Percentiles rank a stretch among this genome's conserved stretches.
phyloP scores from a whole-genome alignment of 345 rosid species.

The Gossypium stocksii region DNA sequence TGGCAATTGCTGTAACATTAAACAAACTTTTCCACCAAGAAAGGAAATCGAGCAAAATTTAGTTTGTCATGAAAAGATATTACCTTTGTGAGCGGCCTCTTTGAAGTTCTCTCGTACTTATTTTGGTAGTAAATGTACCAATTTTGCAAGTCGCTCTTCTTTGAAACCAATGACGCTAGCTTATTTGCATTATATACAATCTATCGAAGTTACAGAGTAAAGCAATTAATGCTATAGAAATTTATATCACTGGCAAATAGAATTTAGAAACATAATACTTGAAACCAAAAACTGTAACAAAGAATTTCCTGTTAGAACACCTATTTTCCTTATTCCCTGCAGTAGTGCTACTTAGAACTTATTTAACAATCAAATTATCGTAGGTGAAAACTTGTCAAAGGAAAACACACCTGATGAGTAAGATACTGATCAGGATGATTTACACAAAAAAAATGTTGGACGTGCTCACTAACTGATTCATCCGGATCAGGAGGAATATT shows the following conservation, averaged over 20 bases:
- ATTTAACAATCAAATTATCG: neutral
- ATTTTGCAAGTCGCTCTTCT: constrained; percentile 60
- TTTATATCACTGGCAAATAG: neutral
- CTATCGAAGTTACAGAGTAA: constrained; percentile 28
- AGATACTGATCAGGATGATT: constrained; percentile 93
- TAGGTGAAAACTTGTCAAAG: neutral
- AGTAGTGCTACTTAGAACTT: neutral
- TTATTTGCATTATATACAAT: constrained; percentile 83
- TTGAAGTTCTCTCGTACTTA: constrained; percentile 56
- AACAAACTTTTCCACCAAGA: constrained; percentile 1
- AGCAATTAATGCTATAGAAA: constrained; percentile 2
- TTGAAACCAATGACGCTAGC: constrained; percentile 64
- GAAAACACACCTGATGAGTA: constrained; percentile 58
- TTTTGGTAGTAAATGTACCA: constrained; percentile 73
- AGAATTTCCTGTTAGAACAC: neutral
- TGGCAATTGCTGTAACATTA: neutral
- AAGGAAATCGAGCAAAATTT: constrained; percentile 1
- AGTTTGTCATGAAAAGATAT: constrained; percentile 20
- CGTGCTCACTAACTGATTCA: constrained; percentile 89
- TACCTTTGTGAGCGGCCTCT: constrained; percentile 75
- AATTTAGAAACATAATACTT: neutral
- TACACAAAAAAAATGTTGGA: constrained; percentile 89
- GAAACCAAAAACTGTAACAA: neutral
- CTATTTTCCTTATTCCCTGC: neutral
- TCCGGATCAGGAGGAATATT: constrained; percentile 98